Percentiles rank a stretch among this genome's conserved stretches.
phyloP scores from a whole-genome alignment of 2,329 filamentous ascomycete species.

The Cyphellophora attinorum region DNA sequence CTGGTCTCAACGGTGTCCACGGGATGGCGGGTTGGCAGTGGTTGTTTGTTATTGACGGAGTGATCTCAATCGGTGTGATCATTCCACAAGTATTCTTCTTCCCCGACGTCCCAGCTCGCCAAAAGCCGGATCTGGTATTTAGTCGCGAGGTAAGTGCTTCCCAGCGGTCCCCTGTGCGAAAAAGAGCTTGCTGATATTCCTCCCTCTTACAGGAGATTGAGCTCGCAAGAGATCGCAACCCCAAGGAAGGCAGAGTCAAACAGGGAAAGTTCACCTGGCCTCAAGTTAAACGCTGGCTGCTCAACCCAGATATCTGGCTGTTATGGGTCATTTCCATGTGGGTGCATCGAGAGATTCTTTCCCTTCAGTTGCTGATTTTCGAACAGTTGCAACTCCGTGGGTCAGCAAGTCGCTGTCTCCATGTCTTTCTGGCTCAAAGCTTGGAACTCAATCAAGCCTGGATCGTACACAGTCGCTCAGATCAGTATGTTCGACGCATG shows the following conservation, averaged over 20 bases:
- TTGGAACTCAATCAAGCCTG: slow-evolving; percentile 1
- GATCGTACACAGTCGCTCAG: slow-evolving; percentile 2
- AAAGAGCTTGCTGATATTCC: background rate
- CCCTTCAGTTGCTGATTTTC: background rate
- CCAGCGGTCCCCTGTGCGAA: background rate
- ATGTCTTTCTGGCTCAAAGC: slow-evolving; percentile 4
- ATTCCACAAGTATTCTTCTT: slow-evolving; percentile 2
- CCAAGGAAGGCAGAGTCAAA: slow-evolving; percentile 2
- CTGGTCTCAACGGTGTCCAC: slow-evolving; percentile 38
- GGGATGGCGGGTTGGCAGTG: slow-evolving; percentile 37
- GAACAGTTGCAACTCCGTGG: slow-evolving; percentile 1
- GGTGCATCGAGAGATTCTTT: background rate
- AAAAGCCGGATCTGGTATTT: slow-evolving; percentile 2
- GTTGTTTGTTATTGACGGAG: slow-evolving; percentile 29
- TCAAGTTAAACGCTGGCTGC: slow-evolving; percentile 2
- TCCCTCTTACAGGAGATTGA: slow-evolving; percentile 1
- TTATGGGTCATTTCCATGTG: slow-evolving; percentile 1
- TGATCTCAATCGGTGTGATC: slow-evolving; percentile 20
- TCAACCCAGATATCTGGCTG: slow-evolving; percentile 3
- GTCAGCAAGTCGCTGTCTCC: background rate
- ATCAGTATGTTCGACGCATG: slow-evolving; percentile 2
- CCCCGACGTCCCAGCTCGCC: slow-evolving; percentile 3
- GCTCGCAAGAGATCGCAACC: slow-evolving; percentile 2
- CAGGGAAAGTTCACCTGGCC: slow-evolving; percentile 1
- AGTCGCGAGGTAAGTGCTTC: background rate